Evolutionary conservation across 768 basidiomycete species (phyloP).

Genomic region (Pholiota microspora): DNA sequence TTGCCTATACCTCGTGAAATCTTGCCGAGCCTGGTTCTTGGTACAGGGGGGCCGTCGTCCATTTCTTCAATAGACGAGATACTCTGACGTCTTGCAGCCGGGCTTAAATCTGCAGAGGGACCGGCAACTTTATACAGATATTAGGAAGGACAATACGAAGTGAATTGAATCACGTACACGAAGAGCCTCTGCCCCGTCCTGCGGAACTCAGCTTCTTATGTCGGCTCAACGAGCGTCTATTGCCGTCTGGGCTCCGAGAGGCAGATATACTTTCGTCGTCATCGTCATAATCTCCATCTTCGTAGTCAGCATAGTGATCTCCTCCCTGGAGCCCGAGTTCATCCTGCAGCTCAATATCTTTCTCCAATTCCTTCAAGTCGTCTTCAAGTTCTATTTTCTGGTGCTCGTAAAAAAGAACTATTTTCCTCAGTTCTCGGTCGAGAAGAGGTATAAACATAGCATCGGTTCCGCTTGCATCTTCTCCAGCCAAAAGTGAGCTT

Average conservation of each 20-base stretch:
- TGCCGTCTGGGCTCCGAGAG: constrained; percentile 32
- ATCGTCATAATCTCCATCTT: constrained; percentile 55
- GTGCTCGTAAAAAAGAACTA: constrained; percentile 70
- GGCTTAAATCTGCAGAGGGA: background rate
- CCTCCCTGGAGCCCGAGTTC: constrained; percentile 51
- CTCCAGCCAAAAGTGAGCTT: constrained; percentile 49
- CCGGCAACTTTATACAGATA: background rate
- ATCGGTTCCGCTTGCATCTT: constrained; percentile 42
- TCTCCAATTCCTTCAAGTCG: constrained; percentile 58
- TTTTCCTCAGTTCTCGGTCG: constrained; percentile 81
- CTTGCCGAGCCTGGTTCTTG: constrained; percentile 27
- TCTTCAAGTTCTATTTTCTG: constrained; percentile 74
- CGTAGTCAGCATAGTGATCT: constrained; percentile 57
- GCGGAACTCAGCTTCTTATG: constrained; percentile 31
- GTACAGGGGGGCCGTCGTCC: constrained; percentile 31
- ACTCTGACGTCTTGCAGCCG: constrained; percentile 34
- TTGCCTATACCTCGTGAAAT: constrained; percentile 50
- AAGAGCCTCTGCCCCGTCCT: constrained; percentile 16
- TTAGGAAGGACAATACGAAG: background rate
- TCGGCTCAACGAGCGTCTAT: constrained; percentile 27
- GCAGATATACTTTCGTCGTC: constrained; percentile 38
- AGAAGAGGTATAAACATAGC: constrained; percentile 69
- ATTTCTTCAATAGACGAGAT: constrained; percentile 50
- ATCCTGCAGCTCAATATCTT: constrained; percentile 57
- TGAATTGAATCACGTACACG: constrained; percentile 17